phyloP scores from a whole-genome alignment of 768 basidiomycete genomes.

The Dictyophora rubrovolvata region DNA sequence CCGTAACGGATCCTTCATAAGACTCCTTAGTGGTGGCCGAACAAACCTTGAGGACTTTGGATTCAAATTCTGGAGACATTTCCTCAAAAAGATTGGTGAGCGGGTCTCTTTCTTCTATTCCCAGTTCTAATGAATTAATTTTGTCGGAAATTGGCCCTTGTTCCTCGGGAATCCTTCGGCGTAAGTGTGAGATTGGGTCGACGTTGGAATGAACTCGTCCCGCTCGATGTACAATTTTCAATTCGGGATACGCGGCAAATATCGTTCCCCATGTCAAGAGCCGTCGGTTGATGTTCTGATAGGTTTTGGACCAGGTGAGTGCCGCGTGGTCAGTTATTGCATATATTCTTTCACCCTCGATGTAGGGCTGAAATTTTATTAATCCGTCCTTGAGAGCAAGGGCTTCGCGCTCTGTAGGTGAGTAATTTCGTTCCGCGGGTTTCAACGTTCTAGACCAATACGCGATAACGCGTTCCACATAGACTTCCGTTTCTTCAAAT shows the following conservation, averaged over 20 bases:
- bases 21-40: background rate
- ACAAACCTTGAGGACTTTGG: background rate
- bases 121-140: background rate
- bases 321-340: conserved; percentile 13
- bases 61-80: background rate
- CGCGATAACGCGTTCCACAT: conserved; percentile 10
- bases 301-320: conserved; percentile 11
- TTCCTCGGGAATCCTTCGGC: background rate
- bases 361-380: too few species aligned
- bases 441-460: conserved; percentile 13
- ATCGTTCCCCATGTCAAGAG: conserved; percentile 7
- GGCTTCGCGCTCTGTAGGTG: conserved; percentile 13
- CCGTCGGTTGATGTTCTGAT: conserved; percentile 11
- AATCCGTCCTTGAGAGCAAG: too few species aligned
- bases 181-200: conserved; percentile 9
- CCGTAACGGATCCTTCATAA: too few species aligned
- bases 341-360: conserved; percentile 12
- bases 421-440: conserved; percentile 12
- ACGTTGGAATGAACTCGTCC: conserved; percentile 13
- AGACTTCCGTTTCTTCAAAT: conserved; percentile 9
- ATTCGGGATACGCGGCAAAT: conserved; percentile 9
- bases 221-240: conserved; percentile 10
- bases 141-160: background rate
- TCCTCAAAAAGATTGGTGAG: background rate
- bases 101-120: background rate